Conservation (phyloP, 2,329 filamentous ascomycete genomes). For the Teratosphaeria epicoccoides region DNA sequence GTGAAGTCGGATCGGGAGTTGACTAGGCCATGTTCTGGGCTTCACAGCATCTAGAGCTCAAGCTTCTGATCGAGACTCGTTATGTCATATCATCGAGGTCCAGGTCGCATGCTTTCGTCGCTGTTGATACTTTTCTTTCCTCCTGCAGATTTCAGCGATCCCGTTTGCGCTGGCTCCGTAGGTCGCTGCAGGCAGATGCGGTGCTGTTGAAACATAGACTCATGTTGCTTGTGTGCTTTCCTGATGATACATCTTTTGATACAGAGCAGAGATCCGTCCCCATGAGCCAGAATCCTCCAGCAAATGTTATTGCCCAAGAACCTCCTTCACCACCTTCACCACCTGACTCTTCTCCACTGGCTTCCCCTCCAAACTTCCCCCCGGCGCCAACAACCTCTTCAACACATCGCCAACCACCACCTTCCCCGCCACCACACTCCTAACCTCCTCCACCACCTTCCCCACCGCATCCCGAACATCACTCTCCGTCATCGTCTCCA, state of each 20-base stretch:
- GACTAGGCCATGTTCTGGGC: too few relatives aligned
- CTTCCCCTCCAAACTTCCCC: slow-evolving; percentile 50
- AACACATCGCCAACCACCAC: slow-evolving; percentile 50
- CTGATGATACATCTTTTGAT: not conserved
- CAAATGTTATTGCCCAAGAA: not conserved
- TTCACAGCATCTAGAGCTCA: too few relatives aligned
- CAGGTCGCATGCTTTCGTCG: too few relatives aligned
- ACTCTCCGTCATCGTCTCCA: slow-evolving; percentile 48
- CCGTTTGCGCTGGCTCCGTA: too few relatives aligned
- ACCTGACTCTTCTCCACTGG: slow-evolving; percentile 53
- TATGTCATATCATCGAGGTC: too few relatives aligned
- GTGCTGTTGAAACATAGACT: too few relatives aligned
- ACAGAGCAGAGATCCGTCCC: not conserved
- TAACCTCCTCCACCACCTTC: slow-evolving; percentile 42
- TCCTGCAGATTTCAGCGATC: too few relatives aligned
- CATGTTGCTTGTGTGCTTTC: not conserved
- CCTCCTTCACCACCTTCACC: slow-evolving; percentile 47
- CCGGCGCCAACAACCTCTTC: slow-evolving; percentile 45
- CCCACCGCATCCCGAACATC: slow-evolving; percentile 47
- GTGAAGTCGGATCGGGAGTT: too few relatives aligned
- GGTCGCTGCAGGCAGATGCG: not conserved
- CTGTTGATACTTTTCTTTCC: too few relatives aligned
- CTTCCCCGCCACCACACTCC: slow-evolving; percentile 31
- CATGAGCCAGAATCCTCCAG: slow-evolving; percentile 9
- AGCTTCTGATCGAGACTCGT: too few relatives aligned